Evolutionary conservation across 495 filamentous ascomycete species (phyloP), one percentile per base, ranked within the genome.

Genomic region (Penicillium cinerascens): DNA sequence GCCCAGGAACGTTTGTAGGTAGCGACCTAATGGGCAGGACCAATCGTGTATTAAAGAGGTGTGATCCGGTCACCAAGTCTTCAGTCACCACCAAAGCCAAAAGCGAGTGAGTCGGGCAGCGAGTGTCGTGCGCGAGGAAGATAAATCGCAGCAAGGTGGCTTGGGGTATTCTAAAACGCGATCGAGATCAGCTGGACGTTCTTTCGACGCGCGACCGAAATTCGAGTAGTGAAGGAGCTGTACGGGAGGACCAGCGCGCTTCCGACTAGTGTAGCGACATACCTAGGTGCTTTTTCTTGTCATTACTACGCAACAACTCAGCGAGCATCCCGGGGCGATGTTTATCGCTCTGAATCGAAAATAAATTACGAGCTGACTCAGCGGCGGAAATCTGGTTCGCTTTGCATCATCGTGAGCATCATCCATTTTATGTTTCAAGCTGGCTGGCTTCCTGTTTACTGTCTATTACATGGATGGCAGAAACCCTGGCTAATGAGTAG

Each of bases 341-440:
- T 52, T 51, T 47, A 52, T 53, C 50, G 44, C 42, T 20, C 37
- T 4, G 16, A 39, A 18, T 18, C 37, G 29, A 38, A 46, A 50
- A 55, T 55, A 60, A 59, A 62, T 51, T 62, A 62, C 55, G 23
- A 15, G 54, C 42, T 64, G 59, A 64, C 38, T 64, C 52, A 64
- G 55, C 55, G 41, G 39, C 25, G 4, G 22, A 52, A 54, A 22
- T 55, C 15, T 52, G 58, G 51, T 57, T 59, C 54, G 47, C 45
- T 63, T 67, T 67, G 60, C 65, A 68, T 66, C 67, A 70, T 70
- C 35, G 58, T 65, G 65, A 67, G 54, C 67, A 68, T 66, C 65
- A 72, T 58, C 57, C 52, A 58, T 26, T 60, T 51, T 51, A 45
- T 51, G 49, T 47, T 56, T n/a, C 18, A 40, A 47, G 29, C 35